phyloP scores from a whole-genome alignment of 169 alveolate genomes.

The Eimeria acervulina region DNA sequence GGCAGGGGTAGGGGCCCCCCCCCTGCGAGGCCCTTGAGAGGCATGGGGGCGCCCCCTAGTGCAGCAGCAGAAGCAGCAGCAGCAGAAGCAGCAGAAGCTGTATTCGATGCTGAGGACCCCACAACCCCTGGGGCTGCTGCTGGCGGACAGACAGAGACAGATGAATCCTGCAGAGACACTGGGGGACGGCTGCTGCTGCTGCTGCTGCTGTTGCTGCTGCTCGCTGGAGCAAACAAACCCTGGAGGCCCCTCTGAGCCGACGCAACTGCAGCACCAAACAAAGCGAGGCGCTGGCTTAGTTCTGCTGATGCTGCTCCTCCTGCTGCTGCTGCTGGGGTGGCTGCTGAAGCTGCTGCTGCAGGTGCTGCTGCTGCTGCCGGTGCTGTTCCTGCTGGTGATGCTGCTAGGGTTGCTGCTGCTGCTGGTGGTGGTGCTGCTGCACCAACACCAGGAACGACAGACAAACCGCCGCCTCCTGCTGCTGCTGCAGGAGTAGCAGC shows the following conservation, averaged over 20 bases:
- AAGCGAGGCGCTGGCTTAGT: background rate
- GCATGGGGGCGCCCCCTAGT: background rate
- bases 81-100: background rate
- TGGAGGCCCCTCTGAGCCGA: constrained; percentile 55
- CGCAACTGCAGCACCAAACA: constrained; percentile 36
- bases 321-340: background rate
- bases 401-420: background rate
- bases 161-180: background rate
- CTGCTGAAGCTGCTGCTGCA: no score
- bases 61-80: constrained; percentile 8
- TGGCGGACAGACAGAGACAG: background rate
- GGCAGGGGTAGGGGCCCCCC: constrained; percentile 11
- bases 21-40: background rate
- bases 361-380: no score
- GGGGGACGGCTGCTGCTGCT: background rate
- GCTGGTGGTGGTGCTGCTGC: constrained; percentile 38
- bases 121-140: background rate
- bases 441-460: background rate
- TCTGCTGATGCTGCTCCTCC: background rate
- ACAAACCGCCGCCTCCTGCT: no score
- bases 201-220: no score
- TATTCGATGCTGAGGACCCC: background rate
- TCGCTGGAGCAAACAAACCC: constrained; percentile 3
- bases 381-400: no score
- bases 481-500: background rate